Evolutionary conservation across 2,329 filamentous ascomycete genomes (phyloP).

Genomic region (Xylaria hypoxylon): DNA sequence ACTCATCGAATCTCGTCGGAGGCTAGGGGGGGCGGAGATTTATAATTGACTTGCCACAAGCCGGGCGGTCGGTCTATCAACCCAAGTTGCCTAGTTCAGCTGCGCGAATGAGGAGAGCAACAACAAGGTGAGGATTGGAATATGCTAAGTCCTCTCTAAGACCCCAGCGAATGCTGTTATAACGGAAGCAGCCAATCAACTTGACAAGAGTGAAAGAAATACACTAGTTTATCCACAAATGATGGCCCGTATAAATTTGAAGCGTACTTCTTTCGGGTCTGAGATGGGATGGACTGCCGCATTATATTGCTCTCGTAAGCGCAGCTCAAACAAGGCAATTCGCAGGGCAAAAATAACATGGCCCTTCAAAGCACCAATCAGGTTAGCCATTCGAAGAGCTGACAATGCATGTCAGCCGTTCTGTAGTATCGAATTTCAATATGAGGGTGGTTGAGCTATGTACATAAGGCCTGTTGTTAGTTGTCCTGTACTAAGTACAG

Average conservation of each 20-base stretch:
- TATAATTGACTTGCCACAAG: background rate
- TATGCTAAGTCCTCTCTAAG: background rate
- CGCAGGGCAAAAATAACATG: background rate
- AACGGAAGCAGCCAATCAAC: too few species aligned
- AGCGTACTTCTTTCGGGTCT: too few species aligned
- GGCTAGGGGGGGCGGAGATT: background rate
- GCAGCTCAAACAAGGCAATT: too few species aligned
- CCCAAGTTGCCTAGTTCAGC: background rate
- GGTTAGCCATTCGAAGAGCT: background rate
- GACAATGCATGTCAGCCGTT: conserved; percentile 1
- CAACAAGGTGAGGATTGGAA: background rate
- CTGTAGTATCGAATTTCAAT: background rate
- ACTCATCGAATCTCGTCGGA: background rate
- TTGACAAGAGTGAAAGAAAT: too few species aligned
- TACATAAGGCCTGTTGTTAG: background rate
- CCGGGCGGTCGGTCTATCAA: background rate
- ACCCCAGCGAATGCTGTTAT: too few species aligned
- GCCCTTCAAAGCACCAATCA: background rate
- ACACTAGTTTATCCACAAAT: too few species aligned
- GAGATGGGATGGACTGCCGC: background rate
- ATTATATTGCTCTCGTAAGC: background rate
- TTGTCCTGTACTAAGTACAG: background rate
- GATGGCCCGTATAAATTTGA: too few species aligned
- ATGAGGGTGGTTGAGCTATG: background rate
- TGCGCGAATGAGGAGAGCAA: background rate